Evolutionary conservation across 2,329 filamentous ascomycete species (phyloP), one percentile per base, ranked within the genome.

Genomic region (Colletotrichum filicis): DNA sequence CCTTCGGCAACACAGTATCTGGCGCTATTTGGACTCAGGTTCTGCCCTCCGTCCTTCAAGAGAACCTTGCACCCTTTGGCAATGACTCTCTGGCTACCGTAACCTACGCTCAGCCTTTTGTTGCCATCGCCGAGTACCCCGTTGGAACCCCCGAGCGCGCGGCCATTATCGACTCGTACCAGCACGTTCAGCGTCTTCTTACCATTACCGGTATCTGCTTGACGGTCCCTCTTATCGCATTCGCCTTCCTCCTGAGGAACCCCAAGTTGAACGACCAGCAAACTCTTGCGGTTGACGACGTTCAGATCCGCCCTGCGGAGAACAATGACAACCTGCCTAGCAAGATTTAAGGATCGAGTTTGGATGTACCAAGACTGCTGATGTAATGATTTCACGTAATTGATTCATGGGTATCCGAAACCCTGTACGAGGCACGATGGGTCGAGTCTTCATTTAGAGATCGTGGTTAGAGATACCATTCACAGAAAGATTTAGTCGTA

Each of bases 1-100:
- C 90, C 1, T 79, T 92, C 1, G 90, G 91, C 26, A 88, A 88
- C 77, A 85, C 88, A 19, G 86, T 92, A 30, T 90, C 90, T 0
- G 90, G 90, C 16, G 88, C 89, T 24, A 87, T 92, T 74, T 92
- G 90, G 90, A 88, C 87, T 0, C 89, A 92, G 77, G 81, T 87
- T 2, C 82, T 92, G 57, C 89, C 88, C 1, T 69, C 73, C 0
- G 78, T 84, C 53, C 85, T 92, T 3, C 76, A 76, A 6, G 66
- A 76, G 3, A 68, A 76, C 66, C 62, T 79, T 2, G 62, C 62
- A 0, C 32, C 46, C 1, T 77, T 84, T 46, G 80, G 79, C 77
- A 84, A 86, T 78, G 75, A 77, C 3, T 85, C 83, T 0, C 77
- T 86, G 0, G 84, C 82, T 0, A 74, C 76, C 0, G 49, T 75